Conservation (phyloP, 345 rosid genomes). For the Eucalyptus pumila region DNA sequence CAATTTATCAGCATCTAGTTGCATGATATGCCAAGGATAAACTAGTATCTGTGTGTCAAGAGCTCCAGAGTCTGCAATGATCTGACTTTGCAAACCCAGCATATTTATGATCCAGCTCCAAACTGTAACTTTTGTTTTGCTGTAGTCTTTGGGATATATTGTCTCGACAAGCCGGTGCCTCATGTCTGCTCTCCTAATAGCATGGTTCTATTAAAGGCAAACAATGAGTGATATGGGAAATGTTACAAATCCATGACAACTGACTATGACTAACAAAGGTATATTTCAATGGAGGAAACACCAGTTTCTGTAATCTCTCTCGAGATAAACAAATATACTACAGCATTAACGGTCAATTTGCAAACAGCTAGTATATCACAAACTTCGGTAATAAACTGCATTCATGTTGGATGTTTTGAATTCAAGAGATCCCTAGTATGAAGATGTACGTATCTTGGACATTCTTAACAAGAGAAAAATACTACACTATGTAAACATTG, state of each 20-base stretch:
- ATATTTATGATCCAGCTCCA: conserved; percentile 66
- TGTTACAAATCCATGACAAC: not conserved
- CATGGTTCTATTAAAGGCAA: conserved; percentile 57
- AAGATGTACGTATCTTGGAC: not conserved
- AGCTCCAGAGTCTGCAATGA: conserved; percentile 31
- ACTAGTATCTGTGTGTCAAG: conserved; percentile 22
- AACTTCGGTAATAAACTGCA: not conserved
- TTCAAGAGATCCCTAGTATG: not conserved
- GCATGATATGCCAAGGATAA: conserved; percentile 91
- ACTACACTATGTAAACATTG: not conserved
- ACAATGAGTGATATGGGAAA: not conserved
- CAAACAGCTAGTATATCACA: not conserved
- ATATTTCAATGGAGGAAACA: not conserved
- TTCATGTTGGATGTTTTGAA: not conserved
- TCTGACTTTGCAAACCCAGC: conserved; percentile 39
- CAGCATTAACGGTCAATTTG: not conserved
- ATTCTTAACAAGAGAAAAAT: not conserved
- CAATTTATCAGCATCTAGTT: conserved; percentile 27
- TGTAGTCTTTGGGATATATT: conserved; percentile 46
- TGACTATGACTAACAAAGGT: not conserved
- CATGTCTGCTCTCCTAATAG: conserved; percentile 83
- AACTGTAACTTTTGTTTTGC: conserved; percentile 22
- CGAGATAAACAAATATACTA: not conserved
- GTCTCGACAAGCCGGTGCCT: conserved; percentile 76
- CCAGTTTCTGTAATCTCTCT: not conserved